Base-by-base conservation (phyloP, 257 asterid genomes). In the Lycium barbarum region DNA sequence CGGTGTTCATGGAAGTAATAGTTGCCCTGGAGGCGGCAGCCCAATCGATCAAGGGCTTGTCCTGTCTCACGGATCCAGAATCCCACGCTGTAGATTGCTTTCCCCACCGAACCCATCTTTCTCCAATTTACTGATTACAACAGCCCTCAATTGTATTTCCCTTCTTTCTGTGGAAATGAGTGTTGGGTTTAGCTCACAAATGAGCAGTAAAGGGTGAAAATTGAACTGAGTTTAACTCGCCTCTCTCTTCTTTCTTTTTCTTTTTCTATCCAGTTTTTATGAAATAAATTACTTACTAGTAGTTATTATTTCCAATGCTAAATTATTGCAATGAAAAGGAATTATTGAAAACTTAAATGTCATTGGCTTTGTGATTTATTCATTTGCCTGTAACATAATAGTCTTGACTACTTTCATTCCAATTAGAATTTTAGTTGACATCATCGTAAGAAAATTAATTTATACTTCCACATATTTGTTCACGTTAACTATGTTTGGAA, bases 1-100 rank as follows among this genome's bases (percentile, higher is more conserved):
- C 99, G 85, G 14, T 93, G 96, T 87, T 96, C 97, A 40, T 93
- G 97, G 91, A 96, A 95, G 81, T 87, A 89, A 88, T 93, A 90
- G 90, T 87, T 93, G 20, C 99, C 98, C 88, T 93, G 99, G 85
- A 96, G 94, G 83, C 99, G 98, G 84, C 90, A 95, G 88, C 99
- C 99, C 65, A 96, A 95, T 85, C 99, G 98, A 93, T 96, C 98
- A 83, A 96, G 90, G 85, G 99, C 98, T 91, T 96, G 98, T 84
- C 99, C 99, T 58, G 98, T 93, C 86, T 96, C 99, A 54, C 98
- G 92, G 94, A 96, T 90, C 98, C 97, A 95, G 91, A 96, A 93
- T 84, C 99, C 99, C 58, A 96, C 92, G 80, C 96, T 86, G 94
- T 95, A 96, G 90, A 95, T 84, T 85, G 97, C 97, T 89, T 93